Conservation (phyloP, 139 green algal genomes). For the Medakamo hakoo region DNA sequence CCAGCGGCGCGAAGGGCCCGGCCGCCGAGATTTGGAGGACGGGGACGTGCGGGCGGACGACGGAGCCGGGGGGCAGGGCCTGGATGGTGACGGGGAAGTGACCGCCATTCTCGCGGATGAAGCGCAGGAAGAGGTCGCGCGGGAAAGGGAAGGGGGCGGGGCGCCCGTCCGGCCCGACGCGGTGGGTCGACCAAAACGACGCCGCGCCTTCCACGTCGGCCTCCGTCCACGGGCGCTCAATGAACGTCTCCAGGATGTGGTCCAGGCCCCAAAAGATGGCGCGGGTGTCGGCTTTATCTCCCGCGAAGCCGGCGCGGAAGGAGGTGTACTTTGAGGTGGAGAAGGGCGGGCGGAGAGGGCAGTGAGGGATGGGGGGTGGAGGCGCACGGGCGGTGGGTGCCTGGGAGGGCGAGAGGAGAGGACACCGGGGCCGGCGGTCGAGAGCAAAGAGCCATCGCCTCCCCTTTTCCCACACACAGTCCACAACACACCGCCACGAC, state of each 20-base stretch:
- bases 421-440: neutral
- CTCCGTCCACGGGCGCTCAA: constrained; percentile 59
- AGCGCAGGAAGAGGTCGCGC: constrained; percentile 54
- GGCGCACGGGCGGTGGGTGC: neutral
- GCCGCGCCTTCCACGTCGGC: constrained; percentile 59
- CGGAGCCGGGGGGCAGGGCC: constrained; percentile 64
- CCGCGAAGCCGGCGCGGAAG: constrained; percentile 58
- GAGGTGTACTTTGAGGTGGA: constrained; percentile 80
- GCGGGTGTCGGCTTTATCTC: constrained; percentile 56
- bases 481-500: constrained; percentile 73
- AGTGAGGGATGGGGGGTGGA: neutral
- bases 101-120: constrained; percentile 68
- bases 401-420: neutral
- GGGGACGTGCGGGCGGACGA: constrained; percentile 50
- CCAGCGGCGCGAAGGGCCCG: constrained; percentile 51
- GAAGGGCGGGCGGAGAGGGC: neutral
- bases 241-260: constrained; percentile 66
- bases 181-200: constrained; percentile 63
- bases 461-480: no score
- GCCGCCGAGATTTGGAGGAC: constrained; percentile 71
- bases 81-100: constrained; percentile 79
- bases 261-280: constrained; percentile 62
- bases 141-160: constrained; percentile 61
- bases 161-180: constrained; percentile 39
- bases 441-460: neutral